A percentile compares a stretch with the other conserved stretches of the same genome.
These are phyloP conservation scores for Quercus phellos DNA, from an alignment of 331 rosid species.

Conservation along the genomic window DNA sequence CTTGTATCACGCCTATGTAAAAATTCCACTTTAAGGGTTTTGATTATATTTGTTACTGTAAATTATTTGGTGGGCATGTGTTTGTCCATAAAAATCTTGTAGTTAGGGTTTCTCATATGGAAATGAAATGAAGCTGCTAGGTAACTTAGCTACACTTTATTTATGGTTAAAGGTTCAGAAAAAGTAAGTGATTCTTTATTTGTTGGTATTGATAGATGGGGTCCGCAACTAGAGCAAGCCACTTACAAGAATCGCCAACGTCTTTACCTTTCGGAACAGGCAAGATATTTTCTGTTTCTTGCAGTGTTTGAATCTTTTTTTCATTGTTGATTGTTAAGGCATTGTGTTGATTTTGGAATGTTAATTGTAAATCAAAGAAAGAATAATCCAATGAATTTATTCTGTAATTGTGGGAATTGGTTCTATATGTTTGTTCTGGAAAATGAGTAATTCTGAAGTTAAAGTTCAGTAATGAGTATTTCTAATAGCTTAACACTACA, in stretches of 20 bases:
- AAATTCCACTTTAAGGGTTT: neutral
- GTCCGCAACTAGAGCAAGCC: conserved; percentile 52
- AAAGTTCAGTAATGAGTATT: neutral
- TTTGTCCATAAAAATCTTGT: neutral
- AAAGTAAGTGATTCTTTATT: neutral
- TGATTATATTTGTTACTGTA: neutral
- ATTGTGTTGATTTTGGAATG: neutral
- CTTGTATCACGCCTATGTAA: neutral
- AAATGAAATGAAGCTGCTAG: neutral
- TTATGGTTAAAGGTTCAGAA: neutral
- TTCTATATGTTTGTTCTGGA: neutral
- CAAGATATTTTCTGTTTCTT: neutral
- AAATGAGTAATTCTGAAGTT: neutral
- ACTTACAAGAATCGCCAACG: conserved; percentile 78
- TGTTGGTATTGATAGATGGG: conserved; percentile 46
- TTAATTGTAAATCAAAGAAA: neutral
- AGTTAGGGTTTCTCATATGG: neutral
- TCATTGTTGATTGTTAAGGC: neutral
- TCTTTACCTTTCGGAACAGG: conserved; percentile 77
- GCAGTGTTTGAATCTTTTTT: neutral
- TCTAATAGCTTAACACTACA: neutral
- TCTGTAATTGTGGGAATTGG: neutral
- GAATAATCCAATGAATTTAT: neutral
- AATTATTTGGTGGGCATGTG: neutral
- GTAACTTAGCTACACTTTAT: neutral